phyloP scores from a whole-genome alignment of 371 early-diverging fungal species.

The Lichtheimia hyalospora region DNA sequence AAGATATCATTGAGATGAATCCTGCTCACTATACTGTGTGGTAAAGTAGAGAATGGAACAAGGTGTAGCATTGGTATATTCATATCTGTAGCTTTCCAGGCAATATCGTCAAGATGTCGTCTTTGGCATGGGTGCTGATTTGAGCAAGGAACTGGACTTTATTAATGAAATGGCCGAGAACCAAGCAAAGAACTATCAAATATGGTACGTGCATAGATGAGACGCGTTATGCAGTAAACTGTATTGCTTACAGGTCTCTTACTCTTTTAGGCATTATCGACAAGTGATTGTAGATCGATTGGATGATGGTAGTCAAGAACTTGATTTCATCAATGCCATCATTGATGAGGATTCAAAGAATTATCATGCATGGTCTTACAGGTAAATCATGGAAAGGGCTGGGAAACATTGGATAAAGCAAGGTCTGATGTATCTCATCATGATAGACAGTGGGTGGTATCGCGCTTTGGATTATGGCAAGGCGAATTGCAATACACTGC shows the following conservation, averaged over 20 bases:
- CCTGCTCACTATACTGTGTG: slow-evolving; percentile 96
- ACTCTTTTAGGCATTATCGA: slow-evolving; percentile 77
- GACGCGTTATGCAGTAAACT: too few relatives aligned
- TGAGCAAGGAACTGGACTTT: slow-evolving; percentile 76
- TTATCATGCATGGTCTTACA: slow-evolving; percentile 96
- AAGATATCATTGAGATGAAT: slow-evolving; percentile 78
- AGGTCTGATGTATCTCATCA: background rate
- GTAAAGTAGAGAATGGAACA: slow-evolving; percentile 39
- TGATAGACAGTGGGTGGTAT: slow-evolving; percentile 87
- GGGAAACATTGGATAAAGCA: too few relatives aligned
- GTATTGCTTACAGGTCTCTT: background rate
- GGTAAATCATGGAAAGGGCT: slow-evolving; percentile 38
- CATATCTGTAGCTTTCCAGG: slow-evolving; percentile 39
- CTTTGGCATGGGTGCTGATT: slow-evolving; percentile 59
- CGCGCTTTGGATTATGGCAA: slow-evolving; percentile 75
- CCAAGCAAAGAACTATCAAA: slow-evolving; percentile 93
- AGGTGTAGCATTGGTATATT: too few relatives aligned
- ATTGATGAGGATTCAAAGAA: slow-evolving; percentile 92
- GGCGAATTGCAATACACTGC: slow-evolving; percentile 75
- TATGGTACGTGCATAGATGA: slow-evolving; percentile 64
- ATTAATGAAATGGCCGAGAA: slow-evolving; percentile 67
- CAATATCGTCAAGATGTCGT: slow-evolving; percentile 84
- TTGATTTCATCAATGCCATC: slow-evolving; percentile 67
- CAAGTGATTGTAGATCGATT: slow-evolving; percentile 76
- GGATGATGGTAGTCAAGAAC: slow-evolving; percentile 55